Evolutionary conservation across 306 rosid genomes (phyloP).

Genomic region (Crataegus laevigata): DNA sequence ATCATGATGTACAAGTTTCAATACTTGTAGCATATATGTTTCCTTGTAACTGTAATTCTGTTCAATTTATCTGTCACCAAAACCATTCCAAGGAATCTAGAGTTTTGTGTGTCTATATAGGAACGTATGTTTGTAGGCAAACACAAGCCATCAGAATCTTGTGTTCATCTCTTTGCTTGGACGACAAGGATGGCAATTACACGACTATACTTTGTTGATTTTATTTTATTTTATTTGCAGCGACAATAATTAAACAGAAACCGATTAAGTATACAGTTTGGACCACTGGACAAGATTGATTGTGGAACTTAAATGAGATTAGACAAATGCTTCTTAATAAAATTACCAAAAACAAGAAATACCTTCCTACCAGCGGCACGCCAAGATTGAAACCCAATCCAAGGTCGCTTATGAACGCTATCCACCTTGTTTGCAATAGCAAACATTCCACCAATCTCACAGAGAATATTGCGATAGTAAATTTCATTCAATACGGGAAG

Average conservation of each 20-base stretch:
- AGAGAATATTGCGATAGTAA: conserved; percentile 58
- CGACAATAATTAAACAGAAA: not conserved
- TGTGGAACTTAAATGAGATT: not conserved
- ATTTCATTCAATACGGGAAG: conserved; percentile 72
- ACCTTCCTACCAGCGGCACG: conserved; percentile 98
- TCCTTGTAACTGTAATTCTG: not conserved
- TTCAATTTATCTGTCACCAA: not conserved
- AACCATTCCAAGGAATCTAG: not conserved
- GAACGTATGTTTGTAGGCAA: not conserved
- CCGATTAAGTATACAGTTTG: not conserved
- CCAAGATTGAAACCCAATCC: conserved; percentile 99
- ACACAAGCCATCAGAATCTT: not conserved
- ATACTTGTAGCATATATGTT: not conserved
- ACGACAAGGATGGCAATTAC: not conserved
- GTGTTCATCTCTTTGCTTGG: not conserved
- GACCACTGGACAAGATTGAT: not conserved
- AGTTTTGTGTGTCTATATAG: not conserved
- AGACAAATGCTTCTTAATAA: conserved; percentile 1
- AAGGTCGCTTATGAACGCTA: conserved; percentile 76
- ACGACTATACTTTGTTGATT: not conserved
- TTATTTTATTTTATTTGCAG: not conserved
- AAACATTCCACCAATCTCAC: conserved; percentile 96
- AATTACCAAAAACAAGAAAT: conserved; percentile 32
- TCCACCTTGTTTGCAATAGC: conserved; percentile 87
- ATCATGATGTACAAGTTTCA: not conserved